phyloP scores from a whole-genome alignment of 306 rosid species.

The Trichosanthes cucumerina region DNA sequence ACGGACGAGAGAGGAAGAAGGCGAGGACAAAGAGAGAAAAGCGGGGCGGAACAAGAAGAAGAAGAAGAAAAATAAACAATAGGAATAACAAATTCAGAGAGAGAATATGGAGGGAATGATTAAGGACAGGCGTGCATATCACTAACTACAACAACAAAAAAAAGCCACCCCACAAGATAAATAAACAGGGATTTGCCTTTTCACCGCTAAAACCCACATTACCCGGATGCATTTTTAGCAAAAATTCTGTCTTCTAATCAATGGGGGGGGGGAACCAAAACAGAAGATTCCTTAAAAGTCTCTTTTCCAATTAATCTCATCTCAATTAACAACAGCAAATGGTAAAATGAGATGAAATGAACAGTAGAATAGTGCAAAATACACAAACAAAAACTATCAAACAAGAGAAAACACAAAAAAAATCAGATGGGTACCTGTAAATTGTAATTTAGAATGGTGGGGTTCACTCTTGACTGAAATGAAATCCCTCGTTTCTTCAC shows the following conservation, averaged over 20 bases:
- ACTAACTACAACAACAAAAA: conserved; percentile 67
- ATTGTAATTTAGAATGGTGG: neutral
- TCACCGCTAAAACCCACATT: neutral
- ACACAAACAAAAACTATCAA: neutral
- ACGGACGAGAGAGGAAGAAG: conserved; percentile 7
- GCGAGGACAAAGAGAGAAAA: conserved; percentile 16
- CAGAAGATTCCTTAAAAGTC: neutral
- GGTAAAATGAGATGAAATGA: neutral
- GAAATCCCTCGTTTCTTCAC: neutral
- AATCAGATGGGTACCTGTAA: conserved; percentile 3
- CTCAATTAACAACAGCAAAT: neutral
- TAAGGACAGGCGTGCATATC: conserved; percentile 99
- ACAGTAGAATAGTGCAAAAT: neutral
- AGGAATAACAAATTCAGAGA: conserved; percentile 21
- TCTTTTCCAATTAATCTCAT: neutral
- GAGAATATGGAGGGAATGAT: conserved; percentile 52
- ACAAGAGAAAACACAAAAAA: neutral
- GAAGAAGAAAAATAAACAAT: neutral
- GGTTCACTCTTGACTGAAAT: neutral
- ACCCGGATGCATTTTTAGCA: neutral
- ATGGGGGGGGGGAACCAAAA: neutral
- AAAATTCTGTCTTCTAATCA: neutral
- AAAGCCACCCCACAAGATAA: conserved; percentile 22
- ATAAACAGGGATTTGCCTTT: conserved; percentile 39
- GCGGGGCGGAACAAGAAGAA: neutral